Conservation (phyloP, 1,284 basidiomycete genomes). For the Anthracocystis setariae region DNA sequence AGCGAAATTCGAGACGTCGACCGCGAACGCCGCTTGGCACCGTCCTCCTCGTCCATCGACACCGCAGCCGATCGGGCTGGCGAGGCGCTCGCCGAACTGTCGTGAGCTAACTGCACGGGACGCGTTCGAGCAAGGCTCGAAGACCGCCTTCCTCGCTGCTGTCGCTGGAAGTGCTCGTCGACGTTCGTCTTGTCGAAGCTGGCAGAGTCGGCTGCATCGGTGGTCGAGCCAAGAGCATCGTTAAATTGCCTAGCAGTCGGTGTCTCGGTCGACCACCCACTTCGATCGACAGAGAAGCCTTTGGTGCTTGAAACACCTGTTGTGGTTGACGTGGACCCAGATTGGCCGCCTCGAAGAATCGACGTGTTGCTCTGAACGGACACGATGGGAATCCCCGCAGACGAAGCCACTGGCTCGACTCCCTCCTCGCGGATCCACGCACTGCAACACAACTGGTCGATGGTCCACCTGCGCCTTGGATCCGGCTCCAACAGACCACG, state of each 20-base stretch:
- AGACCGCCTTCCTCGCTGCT: conserved; percentile 29
- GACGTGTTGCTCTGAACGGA: neutral
- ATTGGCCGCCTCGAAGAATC: conserved; percentile 1
- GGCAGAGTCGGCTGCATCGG: neutral
- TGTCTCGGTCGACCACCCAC: neutral
- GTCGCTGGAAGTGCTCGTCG: conserved; percentile 15
- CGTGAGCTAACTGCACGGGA: conserved; percentile 17
- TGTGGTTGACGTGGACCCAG: conserved; percentile 1
- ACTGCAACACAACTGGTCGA: conserved; percentile 37
- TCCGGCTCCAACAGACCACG: conserved; percentile 55
- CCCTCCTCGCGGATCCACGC: conserved; percentile 41
- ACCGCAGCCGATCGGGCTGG: conserved; percentile 19
- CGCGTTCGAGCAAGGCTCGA: conserved; percentile 42
- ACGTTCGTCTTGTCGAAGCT: conserved; percentile 20
- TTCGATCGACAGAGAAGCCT: conserved; percentile 9
- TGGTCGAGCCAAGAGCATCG: neutral
- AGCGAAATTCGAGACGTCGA: conserved; percentile 38
- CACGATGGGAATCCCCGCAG: neutral
- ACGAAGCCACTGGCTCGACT: neutral
- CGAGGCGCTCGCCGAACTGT: conserved; percentile 20
- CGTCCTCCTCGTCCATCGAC: conserved; percentile 12
- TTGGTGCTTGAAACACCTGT: neutral
- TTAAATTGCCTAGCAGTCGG: neutral
- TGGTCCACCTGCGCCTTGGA: conserved; percentile 57
- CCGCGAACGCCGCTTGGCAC: conserved; percentile 30